Conservation (phyloP, 2,329 filamentous ascomycete genomes). For the Dactylellina cionopaga region DNA sequence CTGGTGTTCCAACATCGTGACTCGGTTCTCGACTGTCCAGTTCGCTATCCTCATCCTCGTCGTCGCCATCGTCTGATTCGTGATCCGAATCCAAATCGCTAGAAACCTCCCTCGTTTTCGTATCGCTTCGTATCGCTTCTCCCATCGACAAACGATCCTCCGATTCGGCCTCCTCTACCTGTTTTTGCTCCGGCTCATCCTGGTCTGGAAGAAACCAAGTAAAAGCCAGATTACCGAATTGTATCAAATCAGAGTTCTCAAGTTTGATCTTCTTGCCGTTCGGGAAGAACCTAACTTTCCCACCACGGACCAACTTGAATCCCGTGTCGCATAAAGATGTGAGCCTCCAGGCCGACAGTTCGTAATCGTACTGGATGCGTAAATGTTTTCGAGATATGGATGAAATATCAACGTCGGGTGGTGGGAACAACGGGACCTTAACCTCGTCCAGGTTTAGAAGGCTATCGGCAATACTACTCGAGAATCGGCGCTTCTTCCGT, state of each 20-base stretch:
- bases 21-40: conserved; percentile 45
- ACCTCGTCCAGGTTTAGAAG: conserved; percentile 12
- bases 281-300: conserved; percentile 29
- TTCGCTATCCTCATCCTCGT: conserved; percentile 53
- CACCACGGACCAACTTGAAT: conserved; percentile 14
- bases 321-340: conserved; percentile 32
- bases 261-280: conserved; percentile 12
- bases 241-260: conserved; percentile 14
- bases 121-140: conserved; percentile 51
- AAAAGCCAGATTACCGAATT: conserved; percentile 47
- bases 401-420: conserved; percentile 4
- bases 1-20: conserved; percentile 53
- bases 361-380: conserved; percentile 38
- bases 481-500: conserved; percentile 13
- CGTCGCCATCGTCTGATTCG: conserved; percentile 40
- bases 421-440: conserved; percentile 29
- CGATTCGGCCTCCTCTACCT: conserved; percentile 28
- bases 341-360: conserved; percentile 23
- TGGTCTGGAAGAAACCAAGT: conserved; percentile 53
- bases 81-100: conserved; percentile 23
- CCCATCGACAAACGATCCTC: conserved; percentile 51
- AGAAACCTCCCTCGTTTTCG: conserved; percentile 25
- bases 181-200: conserved; percentile 25
- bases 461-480: not conserved
- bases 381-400: conserved; percentile 33